Evolutionary conservation across 257 asterid genomes (phyloP).

Genomic region (Echites panduratus): DNA sequence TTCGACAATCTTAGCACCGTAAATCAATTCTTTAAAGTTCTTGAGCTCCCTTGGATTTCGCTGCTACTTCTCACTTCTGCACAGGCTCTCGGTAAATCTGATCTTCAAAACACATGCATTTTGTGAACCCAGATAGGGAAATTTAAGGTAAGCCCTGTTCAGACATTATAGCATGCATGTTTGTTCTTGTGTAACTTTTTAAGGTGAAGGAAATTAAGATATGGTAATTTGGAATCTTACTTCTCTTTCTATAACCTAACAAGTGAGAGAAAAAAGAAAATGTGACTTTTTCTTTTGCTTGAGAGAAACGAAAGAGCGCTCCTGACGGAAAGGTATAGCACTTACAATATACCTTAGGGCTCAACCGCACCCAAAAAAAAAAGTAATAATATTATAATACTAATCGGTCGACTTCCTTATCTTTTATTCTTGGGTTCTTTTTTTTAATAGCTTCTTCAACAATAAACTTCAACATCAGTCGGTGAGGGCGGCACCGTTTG

Average conservation of each 20-base stretch:
- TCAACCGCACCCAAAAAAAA: neutral
- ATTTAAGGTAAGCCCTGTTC: neutral
- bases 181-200: neutral
- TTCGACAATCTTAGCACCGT: neutral
- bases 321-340: constrained; percentile 12
- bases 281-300: neutral
- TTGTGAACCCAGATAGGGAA: neutral
- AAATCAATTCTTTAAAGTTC: neutral
- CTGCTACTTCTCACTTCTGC: neutral
- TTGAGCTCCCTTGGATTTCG: neutral
- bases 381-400: neutral
- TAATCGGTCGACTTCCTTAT: neutral
- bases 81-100: neutral
- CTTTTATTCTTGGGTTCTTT: neutral
- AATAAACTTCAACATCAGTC: neutral
- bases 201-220: neutral
- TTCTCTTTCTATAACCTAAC: neutral
- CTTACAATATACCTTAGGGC: neutral
- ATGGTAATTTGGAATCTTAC: neutral
- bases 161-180: too few relatives aligned
- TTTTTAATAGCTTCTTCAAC: neutral
- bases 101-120: neutral
- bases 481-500: neutral
- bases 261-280: too few relatives aligned
- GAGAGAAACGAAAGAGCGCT: constrained; percentile 9